Evolutionary conservation across 164 flowering plant species (phyloP), one percentile per base, ranked within the genome.

Genomic region (Dillenia turbinata): DNA sequence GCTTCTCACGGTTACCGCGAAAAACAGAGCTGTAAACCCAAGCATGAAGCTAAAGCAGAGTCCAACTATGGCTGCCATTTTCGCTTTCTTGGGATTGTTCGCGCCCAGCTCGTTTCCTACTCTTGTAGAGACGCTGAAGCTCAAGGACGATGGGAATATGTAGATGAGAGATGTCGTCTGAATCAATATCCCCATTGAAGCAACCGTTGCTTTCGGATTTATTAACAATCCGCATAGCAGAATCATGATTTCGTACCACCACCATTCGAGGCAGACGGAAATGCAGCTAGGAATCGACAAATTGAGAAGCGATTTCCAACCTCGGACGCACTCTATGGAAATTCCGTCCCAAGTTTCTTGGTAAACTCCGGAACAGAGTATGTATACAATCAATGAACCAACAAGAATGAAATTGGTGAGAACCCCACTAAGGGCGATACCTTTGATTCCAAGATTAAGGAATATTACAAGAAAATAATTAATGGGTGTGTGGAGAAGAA

Each of bases 161-260:
- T 85, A 85, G 51, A 83, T 78, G 13, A 83, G 52, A 0, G 87
- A 14, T 2, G 90, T 83, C 22, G 83, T 83, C 59, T 85, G 87
- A 22, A 83, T 83, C 26, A 86, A 49, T 51, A 86, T 75, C 3
- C 88, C 91, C 86, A 86, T 84, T 10, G 91, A 86, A 1, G 91
- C 86, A 8, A 86, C 84, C 24, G 91, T 84, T 1, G 86, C 83
- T 67, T 54, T 71, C 1, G 91, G 91, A 62, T 80, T 84, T 1
- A 66, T 2, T 40, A 86, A 49, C 19, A 82, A 43, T 8, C 88
- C 91, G 49, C 91, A 86, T 0, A 86, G 77, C 52, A 86, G 16
- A 22, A 85, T 85, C 90, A 85, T 85, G 61, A 85, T 83, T 58
- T 85, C 90, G 56, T 85, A 85, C 88, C 90, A 85, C 90, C 90